A percentile compares a stretch with the other conserved stretches of the same genome.
phyloP scores from a whole-genome alignment of 2,329 filamentous ascomycete species.

The Pochonia chlamydosporia region DNA sequence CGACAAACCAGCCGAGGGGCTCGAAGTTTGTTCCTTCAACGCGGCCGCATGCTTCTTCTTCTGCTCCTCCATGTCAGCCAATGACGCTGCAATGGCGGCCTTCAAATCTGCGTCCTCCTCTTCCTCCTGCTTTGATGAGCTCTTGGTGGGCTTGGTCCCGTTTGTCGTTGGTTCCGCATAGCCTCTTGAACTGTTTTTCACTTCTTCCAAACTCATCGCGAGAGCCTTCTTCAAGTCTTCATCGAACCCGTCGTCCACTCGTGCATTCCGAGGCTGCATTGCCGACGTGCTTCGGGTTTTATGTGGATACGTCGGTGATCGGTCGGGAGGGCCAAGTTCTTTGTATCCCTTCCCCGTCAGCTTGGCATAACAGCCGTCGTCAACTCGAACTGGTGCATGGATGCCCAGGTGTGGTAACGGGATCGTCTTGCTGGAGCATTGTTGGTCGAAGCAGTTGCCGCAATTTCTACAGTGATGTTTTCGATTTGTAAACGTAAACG shows the following conservation, averaged over 20 bases:
- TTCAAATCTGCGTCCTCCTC: slow-evolving; percentile 92
- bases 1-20: slow-evolving; percentile 25
- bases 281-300: slow-evolving; percentile 60
- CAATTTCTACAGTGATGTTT: slow-evolving; percentile 99
- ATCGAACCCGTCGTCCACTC: slow-evolving; percentile 86
- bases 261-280: slow-evolving; percentile 87
- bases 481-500: slow-evolving; percentile 95
- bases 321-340: slow-evolving; percentile 35
- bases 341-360: slow-evolving; percentile 63
- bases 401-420: slow-evolving; percentile 92
- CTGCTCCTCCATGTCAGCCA: slow-evolving; percentile 97
- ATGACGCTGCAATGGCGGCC: slow-evolving; percentile 88
- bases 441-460: slow-evolving; percentile 93
- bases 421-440: slow-evolving; percentile 85
- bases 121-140: slow-evolving; percentile 48
- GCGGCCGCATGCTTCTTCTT: slow-evolving; percentile 84
- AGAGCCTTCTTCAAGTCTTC: slow-evolving; percentile 90
- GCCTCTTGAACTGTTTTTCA: slow-evolving; percentile 66
- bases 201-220: slow-evolving; percentile 95
- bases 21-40: slow-evolving; percentile 71
- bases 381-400: slow-evolving; percentile 82
- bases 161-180: slow-evolving; percentile 58
- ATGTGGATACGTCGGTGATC: slow-evolving; percentile 43
- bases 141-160: slow-evolving; percentile 21
- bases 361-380: slow-evolving; percentile 91